phyloP scores from a whole-genome alignment of 768 basidiomycete genomes.

The Russula vinacea region DNA sequence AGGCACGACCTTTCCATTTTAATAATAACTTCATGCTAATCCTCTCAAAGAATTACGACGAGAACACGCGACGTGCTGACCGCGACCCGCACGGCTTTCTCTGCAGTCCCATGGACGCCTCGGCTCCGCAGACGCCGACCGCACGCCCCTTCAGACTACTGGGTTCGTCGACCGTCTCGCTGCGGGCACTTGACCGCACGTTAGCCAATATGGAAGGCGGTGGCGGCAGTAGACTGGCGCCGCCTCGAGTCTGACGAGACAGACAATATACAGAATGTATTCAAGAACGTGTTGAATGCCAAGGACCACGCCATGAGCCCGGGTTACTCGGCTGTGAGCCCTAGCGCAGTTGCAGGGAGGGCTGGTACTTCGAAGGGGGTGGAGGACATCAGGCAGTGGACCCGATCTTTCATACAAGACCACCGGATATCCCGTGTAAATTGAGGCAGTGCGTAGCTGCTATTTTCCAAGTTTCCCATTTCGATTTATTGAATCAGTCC shows the following conservation, averaged over 20 bases:
- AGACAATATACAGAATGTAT: conserved; percentile 75
- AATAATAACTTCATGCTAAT: conserved; percentile 48
- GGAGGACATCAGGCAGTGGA: conserved; percentile 12
- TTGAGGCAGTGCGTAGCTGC: no score
- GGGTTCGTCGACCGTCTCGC: conserved; percentile 76
- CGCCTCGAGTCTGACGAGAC: conserved; percentile 48
- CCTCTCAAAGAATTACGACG: conserved; percentile 86
- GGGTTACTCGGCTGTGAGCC: conserved; percentile 37
- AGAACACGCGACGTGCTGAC: conserved; percentile 84
- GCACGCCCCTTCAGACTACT: conserved; percentile 91
- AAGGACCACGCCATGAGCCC: conserved; percentile 52
- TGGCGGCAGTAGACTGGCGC: conserved; percentile 24
- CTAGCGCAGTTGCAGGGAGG: conserved; percentile 32
- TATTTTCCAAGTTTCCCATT: no score
- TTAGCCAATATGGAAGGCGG: conserved; percentile 76
- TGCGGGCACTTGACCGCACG: conserved; percentile 86
- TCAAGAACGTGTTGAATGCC: conserved; percentile 72
- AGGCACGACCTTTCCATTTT: conserved; percentile 46
- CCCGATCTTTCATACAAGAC: no score
- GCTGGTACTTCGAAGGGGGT: conserved; percentile 4
- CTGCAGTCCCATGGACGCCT: conserved; percentile 65
- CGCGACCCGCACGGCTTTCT: conserved; percentile 87
- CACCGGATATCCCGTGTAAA: no score
- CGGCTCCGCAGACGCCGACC: conserved; percentile 41
- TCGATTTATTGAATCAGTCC: no score